Conservation (phyloP, 129 eudicot genomes). For the Pulicaria dysenterica region DNA sequence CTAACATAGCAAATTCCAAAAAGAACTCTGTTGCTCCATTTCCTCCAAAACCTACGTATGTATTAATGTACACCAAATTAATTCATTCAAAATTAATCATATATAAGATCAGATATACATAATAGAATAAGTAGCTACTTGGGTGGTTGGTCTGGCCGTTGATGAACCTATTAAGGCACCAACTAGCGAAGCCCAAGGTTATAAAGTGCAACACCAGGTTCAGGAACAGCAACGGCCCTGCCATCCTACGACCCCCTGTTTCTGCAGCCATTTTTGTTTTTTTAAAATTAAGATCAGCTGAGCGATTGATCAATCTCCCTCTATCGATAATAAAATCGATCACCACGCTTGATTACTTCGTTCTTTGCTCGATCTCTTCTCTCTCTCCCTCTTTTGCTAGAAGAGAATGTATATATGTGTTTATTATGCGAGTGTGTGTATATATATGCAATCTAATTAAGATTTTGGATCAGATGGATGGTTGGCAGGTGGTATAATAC, state of each 20-base stretch:
- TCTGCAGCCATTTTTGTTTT: slow-evolving; percentile 20
- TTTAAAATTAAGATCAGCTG: neutral
- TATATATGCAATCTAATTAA: no score
- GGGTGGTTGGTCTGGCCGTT: slow-evolving; percentile 73
- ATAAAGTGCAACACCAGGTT: slow-evolving; percentile 34
- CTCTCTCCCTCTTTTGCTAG: no score
- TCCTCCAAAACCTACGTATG: slow-evolving; percentile 77
- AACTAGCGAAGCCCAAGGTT: slow-evolving; percentile 29
- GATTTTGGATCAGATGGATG: neutral
- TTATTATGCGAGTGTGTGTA: no score
- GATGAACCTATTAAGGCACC: slow-evolving; percentile 75
- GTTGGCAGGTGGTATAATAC: slow-evolving; percentile 13
- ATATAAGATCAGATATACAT: no score
- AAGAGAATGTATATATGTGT: no score
- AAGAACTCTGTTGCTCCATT: slow-evolving; percentile 76
- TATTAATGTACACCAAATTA: no score
- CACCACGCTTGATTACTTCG: no score
- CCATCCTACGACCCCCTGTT: slow-evolving; percentile 36
- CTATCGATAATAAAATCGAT: neutral
- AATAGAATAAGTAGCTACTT: no score
- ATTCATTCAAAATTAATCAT: neutral
- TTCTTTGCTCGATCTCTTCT: neutral
- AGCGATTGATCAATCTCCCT: neutral
- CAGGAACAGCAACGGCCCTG: slow-evolving; percentile 37
- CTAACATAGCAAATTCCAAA: slow-evolving; percentile 65